Percentiles rank a stretch among this genome's conserved stretches.
Evolutionary conservation across 139 green algal genomes (phyloP).

Genomic region (Trebouxia sp.): DNA sequence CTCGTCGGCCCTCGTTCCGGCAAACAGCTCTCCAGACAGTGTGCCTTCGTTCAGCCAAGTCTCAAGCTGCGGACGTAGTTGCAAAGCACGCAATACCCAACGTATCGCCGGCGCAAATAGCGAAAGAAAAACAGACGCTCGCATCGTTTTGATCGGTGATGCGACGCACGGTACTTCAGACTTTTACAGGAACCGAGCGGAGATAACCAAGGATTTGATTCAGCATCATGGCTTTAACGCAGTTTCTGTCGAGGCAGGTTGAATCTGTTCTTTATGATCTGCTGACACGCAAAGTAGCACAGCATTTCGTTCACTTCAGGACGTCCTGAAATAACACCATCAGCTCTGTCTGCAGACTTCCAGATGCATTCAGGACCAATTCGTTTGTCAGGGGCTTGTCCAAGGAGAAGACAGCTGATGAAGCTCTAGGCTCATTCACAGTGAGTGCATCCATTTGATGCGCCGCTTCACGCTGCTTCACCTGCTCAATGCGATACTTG

Average conservation of each 20-base stretch:
- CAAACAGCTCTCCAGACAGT: no score
- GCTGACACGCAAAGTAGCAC: no score
- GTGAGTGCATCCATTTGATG: no score
- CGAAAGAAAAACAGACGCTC: neutral
- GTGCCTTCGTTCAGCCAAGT: neutral
- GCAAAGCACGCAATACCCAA: neutral
- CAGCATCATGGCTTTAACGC: conserved; percentile 42
- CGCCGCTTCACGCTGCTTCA: no score
- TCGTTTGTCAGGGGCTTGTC: conserved; percentile 51
- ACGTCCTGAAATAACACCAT: neutral
- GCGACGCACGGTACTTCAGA: conserved; percentile 65
- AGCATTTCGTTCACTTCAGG: neutral
- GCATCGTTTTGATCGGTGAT: conserved; percentile 58
- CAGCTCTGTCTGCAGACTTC: conserved; percentile 53
- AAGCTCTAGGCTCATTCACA: conserved; percentile 55
- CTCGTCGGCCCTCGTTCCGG: no score
- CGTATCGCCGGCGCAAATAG: neutral
- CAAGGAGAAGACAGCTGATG: conserved; percentile 26
- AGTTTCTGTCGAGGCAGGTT: conserved; percentile 34
- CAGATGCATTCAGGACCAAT: conserved; percentile 59
- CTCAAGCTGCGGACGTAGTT: neutral
- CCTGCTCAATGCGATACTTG: no score
- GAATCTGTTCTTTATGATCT: neutral
- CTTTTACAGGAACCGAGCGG: conserved; percentile 60
- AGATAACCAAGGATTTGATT: conserved; percentile 62